Conservation (phyloP, 306 rosid species). For the Trichosanthes cucumerina region DNA sequence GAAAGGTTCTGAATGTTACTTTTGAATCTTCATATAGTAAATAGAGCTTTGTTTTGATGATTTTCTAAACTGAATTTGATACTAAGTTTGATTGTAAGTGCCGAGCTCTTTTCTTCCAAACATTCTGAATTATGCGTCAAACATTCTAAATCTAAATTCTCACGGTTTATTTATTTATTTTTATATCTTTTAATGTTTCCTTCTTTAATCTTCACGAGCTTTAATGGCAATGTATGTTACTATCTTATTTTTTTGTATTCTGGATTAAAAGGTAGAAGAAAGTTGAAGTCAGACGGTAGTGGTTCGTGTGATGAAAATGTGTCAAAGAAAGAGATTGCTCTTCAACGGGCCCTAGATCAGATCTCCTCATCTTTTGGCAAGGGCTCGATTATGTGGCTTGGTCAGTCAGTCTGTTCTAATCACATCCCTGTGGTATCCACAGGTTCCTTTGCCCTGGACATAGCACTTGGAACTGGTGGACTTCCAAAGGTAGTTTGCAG, state of each 20-base stretch:
- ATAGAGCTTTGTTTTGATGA: not conserved
- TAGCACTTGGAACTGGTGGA: conserved; percentile 67
- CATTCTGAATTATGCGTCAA: not conserved
- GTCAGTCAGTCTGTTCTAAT: conserved; percentile 30
- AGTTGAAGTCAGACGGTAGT: not conserved
- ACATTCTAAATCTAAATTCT: not conserved
- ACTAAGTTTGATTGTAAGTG: not conserved
- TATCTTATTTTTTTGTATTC: not conserved
- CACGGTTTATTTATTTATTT: not conserved
- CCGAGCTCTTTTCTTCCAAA: not conserved
- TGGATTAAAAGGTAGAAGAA: not conserved
- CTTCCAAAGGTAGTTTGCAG: conserved; percentile 57
- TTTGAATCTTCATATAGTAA: not conserved
- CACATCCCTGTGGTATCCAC: conserved; percentile 66
- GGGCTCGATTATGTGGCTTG: conserved; percentile 96
- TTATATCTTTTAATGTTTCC: not conserved
- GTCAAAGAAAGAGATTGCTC: not conserved
- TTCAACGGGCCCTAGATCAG: conserved; percentile 21
- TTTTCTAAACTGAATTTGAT: not conserved
- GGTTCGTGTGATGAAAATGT: not conserved
- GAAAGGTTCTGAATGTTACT: not conserved
- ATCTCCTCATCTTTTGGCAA: conserved; percentile 75
- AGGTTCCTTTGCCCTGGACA: conserved; percentile 76
- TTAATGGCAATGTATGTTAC: not conserved
- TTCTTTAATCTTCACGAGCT: not conserved